Evolutionary conservation across 148 eudicot genomes (phyloP), one percentile per base, ranked within the genome.

Genomic region (Drosera capensis): DNA sequence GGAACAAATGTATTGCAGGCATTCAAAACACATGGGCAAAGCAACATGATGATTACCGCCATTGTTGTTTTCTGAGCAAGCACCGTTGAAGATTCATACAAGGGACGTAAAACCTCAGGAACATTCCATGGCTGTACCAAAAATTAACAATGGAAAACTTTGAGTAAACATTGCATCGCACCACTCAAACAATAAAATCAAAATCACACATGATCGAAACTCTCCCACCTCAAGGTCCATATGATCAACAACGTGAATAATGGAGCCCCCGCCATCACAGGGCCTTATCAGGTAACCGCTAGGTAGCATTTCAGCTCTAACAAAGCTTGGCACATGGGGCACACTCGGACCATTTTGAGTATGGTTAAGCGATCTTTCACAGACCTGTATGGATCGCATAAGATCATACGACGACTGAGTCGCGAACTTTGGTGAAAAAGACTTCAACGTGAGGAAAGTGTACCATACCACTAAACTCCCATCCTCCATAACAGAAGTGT

Each of bases 361-460:
- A 52, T 81, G 77, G 66, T 69, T 75, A 46, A 90, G 84, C 50
- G 97, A 90, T 68, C 95, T 72, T 67, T 90, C 95, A 66, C 95
- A 90, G 25, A 88, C 80, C 97, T 88, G 51, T 34, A 41, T 15
- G 25, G 18, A 21, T 18, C 6, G 40, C 14, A 43, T 22, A 9
- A 34, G 38, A n/a, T n/a, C n/a, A n/a, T n/a, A n/a, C n/a, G n/a
- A n/a, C n/a, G n/a, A n/a, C n/a, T n/a, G n/a, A n/a, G n/a, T n/a
- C n/a, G n/a, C n/a, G n/a, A n/a, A n/a, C n/a, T n/a, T n/a, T n/a
- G n/a, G n/a, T n/a, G 0, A 11, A 4, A 4, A 34, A 9, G 38
- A 15, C 38, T 34, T 34, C 14, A 4, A 6, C 5, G 13, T 5
- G 9, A 34, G 38, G 2, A 28, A 15, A 4, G 14, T 11, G 14